Evolutionary conservation across 768 basidiomycete genomes (phyloP), one percentile per base, ranked within the genome.

Genomic region (Postia placenta): DNA sequence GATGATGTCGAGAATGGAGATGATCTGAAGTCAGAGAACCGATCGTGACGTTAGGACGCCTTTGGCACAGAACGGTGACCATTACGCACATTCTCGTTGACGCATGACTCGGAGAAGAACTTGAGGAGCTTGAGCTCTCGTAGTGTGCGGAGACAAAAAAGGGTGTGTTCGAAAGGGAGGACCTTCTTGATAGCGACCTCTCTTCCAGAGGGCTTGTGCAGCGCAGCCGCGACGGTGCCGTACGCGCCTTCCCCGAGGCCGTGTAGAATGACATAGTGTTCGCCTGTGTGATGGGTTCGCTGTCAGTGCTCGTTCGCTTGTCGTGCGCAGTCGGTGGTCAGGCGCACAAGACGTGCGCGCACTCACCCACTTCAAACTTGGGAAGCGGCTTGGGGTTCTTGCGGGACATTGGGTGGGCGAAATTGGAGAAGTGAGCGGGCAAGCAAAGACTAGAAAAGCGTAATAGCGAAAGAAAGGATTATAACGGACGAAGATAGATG

Each of bases 171-270:
- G 66, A 96, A 95, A 7, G 92, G 93, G 36, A 88, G 81, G 60
- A 96, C 86, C 69, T 91, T 92, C 78, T 95, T 97, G 71, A 95
- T 94, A 37, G 93, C 94, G 14, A 97, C 92, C 64, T 90, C 81
- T 51, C 82, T 81, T 26, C 84, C 81, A 6, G 83, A 80, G 4
- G 88, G 86, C 57, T 80, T 79, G 69, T 96, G 92, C 30, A 87
- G 70, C 27, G 93, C 94, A 48, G 92, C 88, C 48, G 80, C 88
- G 43, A 96, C 92, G 19, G 87, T 90, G 25, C 92, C 93, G 62
- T 93, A 92, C 41, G 91, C 89, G 47, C 92, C 87, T 69, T 90
- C 87, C 40, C 87, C 88, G 49, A 92, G 81, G 48, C 78, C 73
- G 61, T 86, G 78, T 60, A 88, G 70, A 52, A 89, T 67, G 58